Evolutionary conservation across 2,329 filamentous ascomycete species (phyloP).

Genomic region (Ilyonectria mors-panacis): DNA sequence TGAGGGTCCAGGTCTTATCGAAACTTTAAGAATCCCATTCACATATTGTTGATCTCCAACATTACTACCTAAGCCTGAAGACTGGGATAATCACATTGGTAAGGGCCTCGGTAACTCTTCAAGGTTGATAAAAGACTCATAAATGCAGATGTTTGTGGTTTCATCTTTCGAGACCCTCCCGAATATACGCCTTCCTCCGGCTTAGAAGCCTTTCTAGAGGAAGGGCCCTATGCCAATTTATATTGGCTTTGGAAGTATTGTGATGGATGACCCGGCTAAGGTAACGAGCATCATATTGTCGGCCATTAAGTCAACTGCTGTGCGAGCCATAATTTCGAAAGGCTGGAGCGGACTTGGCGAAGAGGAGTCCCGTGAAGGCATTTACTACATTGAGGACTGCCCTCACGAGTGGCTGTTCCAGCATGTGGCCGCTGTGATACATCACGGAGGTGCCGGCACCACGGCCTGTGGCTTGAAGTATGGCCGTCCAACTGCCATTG

Average conservation of each 20-base stretch:
- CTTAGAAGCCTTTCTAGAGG: conserved; percentile 68
- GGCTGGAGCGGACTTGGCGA: conserved; percentile 79
- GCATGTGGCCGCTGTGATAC: conserved; percentile 73
- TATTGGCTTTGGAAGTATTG: conserved; percentile 82
- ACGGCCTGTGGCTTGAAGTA: conserved; percentile 79
- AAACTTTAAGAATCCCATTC: conserved; percentile 77
- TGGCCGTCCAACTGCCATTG: conserved; percentile 77
- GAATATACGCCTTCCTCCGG: conserved; percentile 69
- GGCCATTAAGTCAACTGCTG: conserved; percentile 72
- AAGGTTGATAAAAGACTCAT: too few relatives aligned
- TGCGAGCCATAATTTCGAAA: conserved; percentile 78
- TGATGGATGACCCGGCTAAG: conserved; percentile 76
- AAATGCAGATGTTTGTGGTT: conserved; percentile 67
- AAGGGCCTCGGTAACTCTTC: too few relatives aligned
- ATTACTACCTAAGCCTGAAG: conserved; percentile 75
- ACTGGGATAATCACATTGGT: conserved; percentile 75
- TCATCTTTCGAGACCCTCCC: conserved; percentile 72
- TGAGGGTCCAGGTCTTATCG: conserved; percentile 80
- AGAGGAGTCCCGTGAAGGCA: conserved; percentile 65
- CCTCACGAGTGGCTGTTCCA: conserved; percentile 84
- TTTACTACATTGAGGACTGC: conserved; percentile 79
- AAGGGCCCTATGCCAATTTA: conserved; percentile 74
- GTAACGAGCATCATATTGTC: conserved; percentile 78
- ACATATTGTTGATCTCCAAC: conserved; percentile 85
- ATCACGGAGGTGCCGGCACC: conserved; percentile 81